Evolutionary conservation across 495 filamentous ascomycete species (phyloP).

Genomic region (Penicillium coffeae): DNA sequence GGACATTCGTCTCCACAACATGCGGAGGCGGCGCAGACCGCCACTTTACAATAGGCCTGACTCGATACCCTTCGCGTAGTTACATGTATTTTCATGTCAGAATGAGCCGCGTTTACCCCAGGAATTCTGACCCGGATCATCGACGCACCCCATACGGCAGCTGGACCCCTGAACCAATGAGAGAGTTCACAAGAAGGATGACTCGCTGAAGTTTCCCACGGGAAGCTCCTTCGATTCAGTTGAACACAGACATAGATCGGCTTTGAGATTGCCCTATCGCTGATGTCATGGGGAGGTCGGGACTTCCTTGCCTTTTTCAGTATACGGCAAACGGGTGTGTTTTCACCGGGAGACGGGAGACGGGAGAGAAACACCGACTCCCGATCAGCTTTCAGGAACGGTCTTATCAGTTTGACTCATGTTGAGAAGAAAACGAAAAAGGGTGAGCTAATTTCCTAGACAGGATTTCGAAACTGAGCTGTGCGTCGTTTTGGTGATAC

Average conservation of each 20-base stretch:
- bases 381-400: not conserved
- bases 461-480: not conserved
- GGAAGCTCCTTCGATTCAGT: slow-evolving; percentile 5
- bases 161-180: not conserved
- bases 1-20: no score
- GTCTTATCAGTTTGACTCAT: no score
- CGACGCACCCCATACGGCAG: not conserved
- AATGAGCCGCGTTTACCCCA: no score
- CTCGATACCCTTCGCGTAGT: no score
- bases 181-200: not conserved
- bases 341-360: not conserved
- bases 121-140: not conserved
- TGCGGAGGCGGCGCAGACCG: no score
- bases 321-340: slow-evolving; percentile 5
- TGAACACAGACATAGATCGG: no score
- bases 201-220: slow-evolving; percentile 19
- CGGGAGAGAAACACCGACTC: not conserved
- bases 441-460: no score
- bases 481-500: not conserved
- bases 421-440: no score
- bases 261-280: no score
- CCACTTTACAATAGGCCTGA: no score
- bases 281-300: slow-evolving; percentile 1
- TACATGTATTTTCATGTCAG: no score
- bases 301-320: slow-evolving; percentile 14